Conservation (phyloP, 1,139 yeast species). For the Wickerhamiella infanticola region DNA sequence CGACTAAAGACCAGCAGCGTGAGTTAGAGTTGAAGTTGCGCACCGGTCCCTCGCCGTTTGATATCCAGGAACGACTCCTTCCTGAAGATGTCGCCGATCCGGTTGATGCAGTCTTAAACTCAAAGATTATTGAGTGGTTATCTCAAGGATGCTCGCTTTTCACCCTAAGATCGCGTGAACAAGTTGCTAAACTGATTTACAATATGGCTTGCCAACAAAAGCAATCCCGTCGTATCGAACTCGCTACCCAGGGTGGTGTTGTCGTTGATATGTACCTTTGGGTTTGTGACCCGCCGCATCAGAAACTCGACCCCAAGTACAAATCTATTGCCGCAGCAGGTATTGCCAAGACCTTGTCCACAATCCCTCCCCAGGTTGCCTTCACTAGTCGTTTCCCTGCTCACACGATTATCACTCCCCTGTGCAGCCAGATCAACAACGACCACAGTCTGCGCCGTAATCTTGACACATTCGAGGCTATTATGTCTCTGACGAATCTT, state of each 20-base stretch:
- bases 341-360: constrained; percentile 24
- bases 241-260: constrained; percentile 24
- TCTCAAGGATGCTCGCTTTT: constrained; percentile 17
- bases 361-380: constrained; percentile 24
- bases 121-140: constrained; percentile 18
- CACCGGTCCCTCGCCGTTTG: constrained; percentile 15
- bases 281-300: constrained; percentile 7
- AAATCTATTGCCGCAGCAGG: constrained; percentile 20
- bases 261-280: constrained; percentile 21
- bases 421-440: constrained; percentile 18
- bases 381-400: constrained; percentile 24
- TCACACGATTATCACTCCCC: constrained; percentile 21
- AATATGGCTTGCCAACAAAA: constrained; percentile 22
- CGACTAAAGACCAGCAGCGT: constrained; percentile 21
- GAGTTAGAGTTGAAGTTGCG: constrained; percentile 20
- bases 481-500: constrained; percentile 34
- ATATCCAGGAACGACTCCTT: constrained; percentile 4
- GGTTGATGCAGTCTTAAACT: constrained; percentile 16
- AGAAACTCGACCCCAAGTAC: constrained; percentile 12
- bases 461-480: constrained; percentile 31
- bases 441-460: constrained; percentile 18
- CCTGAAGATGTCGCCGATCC: constrained; percentile 15
- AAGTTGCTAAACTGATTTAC: constrained; percentile 20
- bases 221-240: constrained; percentile 18
- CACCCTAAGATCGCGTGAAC: constrained; percentile 19